Evolutionary conservation across 108 stramenopile genomes (phyloP).

Genomic region (Licmophora abbreviata): DNA sequence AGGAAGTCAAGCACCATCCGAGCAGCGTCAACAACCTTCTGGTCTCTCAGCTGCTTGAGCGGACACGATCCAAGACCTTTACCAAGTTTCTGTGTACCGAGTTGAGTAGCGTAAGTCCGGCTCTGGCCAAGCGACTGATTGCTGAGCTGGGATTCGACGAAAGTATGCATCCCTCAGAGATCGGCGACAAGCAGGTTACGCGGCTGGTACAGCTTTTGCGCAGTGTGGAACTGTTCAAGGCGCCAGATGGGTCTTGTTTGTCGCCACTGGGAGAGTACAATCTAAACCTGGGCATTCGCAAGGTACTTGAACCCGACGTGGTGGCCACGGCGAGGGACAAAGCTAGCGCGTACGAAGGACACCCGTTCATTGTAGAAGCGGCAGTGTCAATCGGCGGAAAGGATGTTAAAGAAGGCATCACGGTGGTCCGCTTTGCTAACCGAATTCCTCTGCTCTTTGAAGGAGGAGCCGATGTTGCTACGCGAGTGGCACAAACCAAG

Average conservation of each 20-base stretch:
- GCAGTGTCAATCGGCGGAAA: slow-evolving; percentile 92
- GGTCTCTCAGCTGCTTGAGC: slow-evolving; percentile 84
- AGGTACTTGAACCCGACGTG: slow-evolving; percentile 84
- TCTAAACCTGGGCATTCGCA: slow-evolving; percentile 90
- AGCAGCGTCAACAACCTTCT: slow-evolving; percentile 88
- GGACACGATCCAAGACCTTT: slow-evolving; percentile 61
- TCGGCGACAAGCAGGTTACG: slow-evolving; percentile 69
- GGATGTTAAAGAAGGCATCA: slow-evolving; percentile 85
- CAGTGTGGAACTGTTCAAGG: slow-evolving; percentile 71
- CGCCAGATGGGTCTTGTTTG: slow-evolving; percentile 87
- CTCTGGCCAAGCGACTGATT: slow-evolving; percentile 57
- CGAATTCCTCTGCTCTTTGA: slow-evolving; percentile 96
- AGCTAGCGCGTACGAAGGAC: slow-evolving; percentile 81
- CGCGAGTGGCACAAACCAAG: slow-evolving; percentile 80
- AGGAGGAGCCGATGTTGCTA: slow-evolving; percentile 91
- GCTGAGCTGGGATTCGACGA: slow-evolving; percentile 45
- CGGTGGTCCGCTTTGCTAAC: slow-evolving; percentile 94
- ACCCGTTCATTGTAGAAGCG: slow-evolving; percentile 96
- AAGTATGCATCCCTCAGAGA: slow-evolving; percentile 31
- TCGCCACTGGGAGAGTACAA: slow-evolving; percentile 96
- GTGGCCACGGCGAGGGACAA: slow-evolving; percentile 78
- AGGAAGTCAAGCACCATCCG: slow-evolving; percentile 92
- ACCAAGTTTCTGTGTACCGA: slow-evolving; percentile 68
- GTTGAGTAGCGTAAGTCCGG: slow-evolving; percentile 52
- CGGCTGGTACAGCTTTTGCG: slow-evolving; percentile 80